phyloP scores from a whole-genome alignment of 768 basidiomycete species.

The Myochromella boudieri region DNA sequence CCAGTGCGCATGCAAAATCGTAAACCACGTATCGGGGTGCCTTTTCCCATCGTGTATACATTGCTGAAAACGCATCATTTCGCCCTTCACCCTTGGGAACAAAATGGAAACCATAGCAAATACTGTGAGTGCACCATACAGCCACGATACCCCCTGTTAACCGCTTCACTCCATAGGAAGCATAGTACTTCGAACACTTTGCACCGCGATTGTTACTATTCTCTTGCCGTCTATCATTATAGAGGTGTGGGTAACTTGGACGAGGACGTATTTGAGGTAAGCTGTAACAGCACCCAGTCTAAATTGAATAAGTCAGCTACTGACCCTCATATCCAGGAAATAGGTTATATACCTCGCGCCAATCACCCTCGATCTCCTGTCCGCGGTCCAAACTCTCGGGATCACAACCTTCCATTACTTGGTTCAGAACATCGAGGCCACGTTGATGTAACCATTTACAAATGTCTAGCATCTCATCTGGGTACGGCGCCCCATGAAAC shows the following conservation, averaged over 20 bases:
- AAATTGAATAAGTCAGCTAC: too few species aligned
- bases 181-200: constrained; percentile 21
- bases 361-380: not conserved
- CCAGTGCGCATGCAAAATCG: too few species aligned
- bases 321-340: not conserved
- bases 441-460: not conserved
- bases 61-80: constrained; percentile 19
- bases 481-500: not conserved
- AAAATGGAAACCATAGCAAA: constrained; percentile 22
- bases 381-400: not conserved
- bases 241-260: constrained; percentile 12
- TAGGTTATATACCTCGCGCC: not conserved
- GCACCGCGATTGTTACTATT: constrained; percentile 8
- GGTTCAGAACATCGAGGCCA: not conserved
- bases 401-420: not conserved
- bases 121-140: constrained; percentile 22
- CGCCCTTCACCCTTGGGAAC: constrained; percentile 16
- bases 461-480: not conserved
- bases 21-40: constrained; percentile 27
- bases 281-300: constrained; percentile 19
- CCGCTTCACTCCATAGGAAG: constrained; percentile 13
- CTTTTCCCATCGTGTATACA: constrained; percentile 10
- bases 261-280: constrained; percentile 16
- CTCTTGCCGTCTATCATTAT: constrained; percentile 6
- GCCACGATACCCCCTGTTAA: constrained; percentile 22